A percentile compares a stretch with the other conserved stretches of the same genome.
These are phyloP conservation scores for Annulohypoxylon stygium DNA, from an alignment of 495 filamentous ascomycete genomes.

Conservation along the genomic window DNA sequence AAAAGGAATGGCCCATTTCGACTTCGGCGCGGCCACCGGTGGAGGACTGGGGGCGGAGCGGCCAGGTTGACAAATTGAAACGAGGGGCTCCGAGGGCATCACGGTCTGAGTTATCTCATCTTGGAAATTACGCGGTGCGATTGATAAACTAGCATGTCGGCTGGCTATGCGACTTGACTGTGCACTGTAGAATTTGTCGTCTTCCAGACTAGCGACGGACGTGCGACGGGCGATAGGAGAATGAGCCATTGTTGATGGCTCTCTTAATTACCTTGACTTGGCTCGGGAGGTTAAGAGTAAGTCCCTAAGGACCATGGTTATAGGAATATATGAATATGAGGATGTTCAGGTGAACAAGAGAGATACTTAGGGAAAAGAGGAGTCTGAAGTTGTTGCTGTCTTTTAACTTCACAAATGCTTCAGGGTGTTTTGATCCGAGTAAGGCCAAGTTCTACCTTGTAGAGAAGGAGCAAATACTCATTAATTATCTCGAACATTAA, in stretches of 20 bases:
- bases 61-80: slow-evolving; percentile 16
- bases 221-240: slow-evolving; percentile 16
- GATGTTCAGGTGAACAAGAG: slow-evolving; percentile 3
- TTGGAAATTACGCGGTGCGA: slow-evolving; percentile 20
- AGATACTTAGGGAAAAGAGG: slow-evolving; percentile 3
- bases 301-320: slow-evolving; percentile 24
- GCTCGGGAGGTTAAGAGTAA: neutral
- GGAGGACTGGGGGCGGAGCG: slow-evolving; percentile 1
- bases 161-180: slow-evolving; percentile 31
- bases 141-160: slow-evolving; percentile 29
- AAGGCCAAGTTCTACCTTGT: neutral
- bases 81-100: slow-evolving; percentile 10
- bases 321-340: slow-evolving; percentile 29
- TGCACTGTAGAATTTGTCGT: slow-evolving; percentile 41
- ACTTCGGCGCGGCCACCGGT: slow-evolving; percentile 1
- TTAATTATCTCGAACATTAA: neutral
- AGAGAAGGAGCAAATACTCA: slow-evolving; percentile 6
- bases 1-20: slow-evolving; percentile 32
- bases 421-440: slow-evolving; percentile 4
- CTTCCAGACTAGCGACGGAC: slow-evolving; percentile 30
- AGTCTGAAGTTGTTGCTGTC: slow-evolving; percentile 3
- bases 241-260: slow-evolving; percentile 28
- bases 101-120: slow-evolving; percentile 21
- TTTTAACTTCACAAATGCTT: neutral
- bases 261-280: slow-evolving; percentile 9